Base-by-base conservation (phyloP, 352 stramenopile species). In the Pythium grandisporangium region DNA sequence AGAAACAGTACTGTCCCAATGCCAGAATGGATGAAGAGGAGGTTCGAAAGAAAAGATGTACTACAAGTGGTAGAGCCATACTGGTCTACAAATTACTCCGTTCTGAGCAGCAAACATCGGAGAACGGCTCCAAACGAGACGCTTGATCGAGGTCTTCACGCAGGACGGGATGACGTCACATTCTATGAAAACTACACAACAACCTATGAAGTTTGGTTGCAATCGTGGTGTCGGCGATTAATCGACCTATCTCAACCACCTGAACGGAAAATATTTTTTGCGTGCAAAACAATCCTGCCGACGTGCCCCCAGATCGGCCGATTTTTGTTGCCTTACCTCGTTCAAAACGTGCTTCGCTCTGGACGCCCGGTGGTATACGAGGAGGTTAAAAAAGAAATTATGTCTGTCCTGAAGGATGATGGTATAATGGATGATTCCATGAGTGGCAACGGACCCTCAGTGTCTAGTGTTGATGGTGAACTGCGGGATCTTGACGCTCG, bases 21-120 rank as follows among this genome's bases (percentile, higher is more conserved):
- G 71, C 77, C 77, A 1, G 80, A 91, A 23, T 90, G 80, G 76
- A 84, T 93, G 60, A 88, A 84, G 51, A 64, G 78, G 32, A 42
- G 75, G 44, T 92, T 93, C 39, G 78, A 93, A 29, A 65, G 74
- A 17, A 88, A 87, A 47, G 66, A 87, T 32, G 71, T 95, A 5
- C 53, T 95, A 29, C 75, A 96, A 51, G 84, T 93, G 45, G 67
- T 95, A 6, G 78, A 89, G 35, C 84, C 83, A 8, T 96, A 94
- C 41, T 96, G 82, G 84, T 84, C 75, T 30, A 92, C 83, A 21
- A 82, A 87, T 29, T 96, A 96, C 49, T 54, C 49, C 2, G 27
- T 89, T 2, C 21, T 26, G 7, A 55, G 25, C 25, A 49, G 48
- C 19, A 51, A 30, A 17, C 23, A n/a, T 34, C 14, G 21, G 22